Conservation (phyloP, 2,329 filamentous ascomycete species). For the Alternaria viburni region DNA sequence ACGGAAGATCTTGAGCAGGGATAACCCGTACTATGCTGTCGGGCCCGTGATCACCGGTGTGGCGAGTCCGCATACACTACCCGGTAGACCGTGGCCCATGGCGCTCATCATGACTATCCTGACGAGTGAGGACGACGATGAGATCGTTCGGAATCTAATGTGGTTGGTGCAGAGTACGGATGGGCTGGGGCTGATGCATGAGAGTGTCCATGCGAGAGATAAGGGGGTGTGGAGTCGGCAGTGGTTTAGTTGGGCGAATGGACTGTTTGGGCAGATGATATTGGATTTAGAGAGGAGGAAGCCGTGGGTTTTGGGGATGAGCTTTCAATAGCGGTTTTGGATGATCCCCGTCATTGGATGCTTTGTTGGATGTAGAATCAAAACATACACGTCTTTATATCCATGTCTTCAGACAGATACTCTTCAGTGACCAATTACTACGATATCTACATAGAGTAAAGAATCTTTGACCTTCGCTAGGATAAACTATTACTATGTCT, state of each 20-base stretch:
- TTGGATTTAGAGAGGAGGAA: constrained; percentile 52
- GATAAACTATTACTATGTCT: neutral
- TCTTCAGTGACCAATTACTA: neutral
- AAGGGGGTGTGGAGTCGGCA: constrained; percentile 53
- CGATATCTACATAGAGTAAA: neutral
- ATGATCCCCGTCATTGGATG: neutral
- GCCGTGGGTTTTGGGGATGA: constrained; percentile 50
- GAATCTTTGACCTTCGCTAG: neutral
- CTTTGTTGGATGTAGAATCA: neutral
- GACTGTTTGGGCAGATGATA: constrained; percentile 57
- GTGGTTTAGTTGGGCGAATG: constrained; percentile 61
- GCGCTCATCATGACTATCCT: constrained; percentile 57
- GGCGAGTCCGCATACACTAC: constrained; percentile 55
- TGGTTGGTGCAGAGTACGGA: constrained; percentile 56
- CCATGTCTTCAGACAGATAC: no score
- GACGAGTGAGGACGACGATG: constrained; percentile 55
- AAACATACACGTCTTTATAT: no score
- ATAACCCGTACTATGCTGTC: constrained; percentile 57
- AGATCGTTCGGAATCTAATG: constrained; percentile 51
- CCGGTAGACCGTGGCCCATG: constrained; percentile 58
- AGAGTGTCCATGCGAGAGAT: constrained; percentile 55
- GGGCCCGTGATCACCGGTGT: constrained; percentile 55
- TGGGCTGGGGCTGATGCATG: constrained; percentile 58
- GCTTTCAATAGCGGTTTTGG: constrained; percentile 22
- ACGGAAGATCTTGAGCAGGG: constrained; percentile 48